Evolutionary conservation across 2,329 filamentous ascomycete genomes (phyloP), one percentile per base, ranked within the genome.

Genomic region (Aspergillus sp.): DNA sequence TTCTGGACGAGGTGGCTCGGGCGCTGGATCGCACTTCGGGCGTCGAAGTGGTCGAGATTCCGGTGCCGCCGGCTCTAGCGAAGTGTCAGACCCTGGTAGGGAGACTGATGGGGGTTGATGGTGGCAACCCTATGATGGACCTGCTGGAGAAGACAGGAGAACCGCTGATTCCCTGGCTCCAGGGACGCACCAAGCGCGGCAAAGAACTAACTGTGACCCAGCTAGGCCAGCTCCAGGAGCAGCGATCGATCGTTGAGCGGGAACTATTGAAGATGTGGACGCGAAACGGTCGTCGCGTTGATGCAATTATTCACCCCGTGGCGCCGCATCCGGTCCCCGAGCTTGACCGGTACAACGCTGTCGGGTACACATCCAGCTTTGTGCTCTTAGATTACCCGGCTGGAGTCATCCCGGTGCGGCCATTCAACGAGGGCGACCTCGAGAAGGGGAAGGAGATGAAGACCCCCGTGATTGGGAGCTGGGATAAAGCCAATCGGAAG

Each of bases 351-450:
- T 89, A 85, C 73, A 87, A 87, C 69, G 82, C 82, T 0, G 82
- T 85, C 0, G 83, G 85, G 58, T 89, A 89, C 67, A 88, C 86
- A 0, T 83, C 79, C 22, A 80, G 78, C 1, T 88, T 86, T 66
- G 85, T 88, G 9, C 66, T 89, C 56, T 71, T 89, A 22, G 87
- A 90, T 68, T 87, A 85, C 66, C 83, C 87, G 0, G 82, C 86
- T 2, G 87, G 83, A 0, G 73, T 71, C 0, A 62, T 89, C 1
- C 86, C 86, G 0, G 80, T 89, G 0, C 74, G 86, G 2, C 68
- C 71, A 1, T 79, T 87, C 54, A 69, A 60, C 0, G 73, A 79
- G 55, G 68, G 65, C 0, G 87, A 89, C 72, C 72, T 86, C 62
- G 69, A 81, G 31, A 67, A 82, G 51, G 70, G 78, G 2, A 79